phyloP scores from a whole-genome alignment of 371 early-diverging fungal genomes.

The Umbelopsis sp. region DNA sequence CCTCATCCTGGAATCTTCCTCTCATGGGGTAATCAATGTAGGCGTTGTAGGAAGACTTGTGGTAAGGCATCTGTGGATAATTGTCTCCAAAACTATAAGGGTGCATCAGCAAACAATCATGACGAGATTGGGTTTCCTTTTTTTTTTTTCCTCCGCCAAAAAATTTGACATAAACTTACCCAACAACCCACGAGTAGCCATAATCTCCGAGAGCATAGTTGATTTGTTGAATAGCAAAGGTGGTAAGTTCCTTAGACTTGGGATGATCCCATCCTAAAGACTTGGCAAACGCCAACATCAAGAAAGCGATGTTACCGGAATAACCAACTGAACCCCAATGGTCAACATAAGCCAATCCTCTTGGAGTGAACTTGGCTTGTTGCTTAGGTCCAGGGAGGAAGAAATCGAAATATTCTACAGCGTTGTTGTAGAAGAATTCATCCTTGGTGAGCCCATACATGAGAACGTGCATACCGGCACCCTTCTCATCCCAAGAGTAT shows the following conservation, averaged over 20 bases:
- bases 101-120: neutral
- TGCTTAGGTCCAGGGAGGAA: constrained; percentile 50
- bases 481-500: constrained; percentile 63
- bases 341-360: constrained; percentile 57
- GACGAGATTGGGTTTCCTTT: neutral
- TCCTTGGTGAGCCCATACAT: constrained; percentile 53
- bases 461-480: constrained; percentile 49
- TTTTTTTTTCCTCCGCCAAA: too few relatives aligned
- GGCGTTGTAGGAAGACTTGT: constrained; percentile 60
- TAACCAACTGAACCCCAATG: constrained; percentile 63
- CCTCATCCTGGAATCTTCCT: constrained; percentile 44
- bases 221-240: constrained; percentile 58
- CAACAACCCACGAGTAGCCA: constrained; percentile 60
- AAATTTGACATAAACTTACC: constrained; percentile 19
- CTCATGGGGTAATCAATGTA: constrained; percentile 62
- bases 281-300: constrained; percentile 58
- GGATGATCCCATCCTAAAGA: constrained; percentile 36
- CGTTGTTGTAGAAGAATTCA: constrained; percentile 46
- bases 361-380: constrained; percentile 55
- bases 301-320: constrained; percentile 53
- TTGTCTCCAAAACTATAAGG: constrained; percentile 47
- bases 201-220: constrained; percentile 65
- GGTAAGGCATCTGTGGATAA: constrained; percentile 56
- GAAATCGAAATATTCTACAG: constrained; percentile 52
- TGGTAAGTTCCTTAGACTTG: constrained; percentile 41